Percentiles rank a stretch among this genome's conserved stretches.
These are phyloP conservation scores for Phytophthora meadii DNA, from an alignment of 352 stramenopile species.

Conservation along the genomic window DNA sequence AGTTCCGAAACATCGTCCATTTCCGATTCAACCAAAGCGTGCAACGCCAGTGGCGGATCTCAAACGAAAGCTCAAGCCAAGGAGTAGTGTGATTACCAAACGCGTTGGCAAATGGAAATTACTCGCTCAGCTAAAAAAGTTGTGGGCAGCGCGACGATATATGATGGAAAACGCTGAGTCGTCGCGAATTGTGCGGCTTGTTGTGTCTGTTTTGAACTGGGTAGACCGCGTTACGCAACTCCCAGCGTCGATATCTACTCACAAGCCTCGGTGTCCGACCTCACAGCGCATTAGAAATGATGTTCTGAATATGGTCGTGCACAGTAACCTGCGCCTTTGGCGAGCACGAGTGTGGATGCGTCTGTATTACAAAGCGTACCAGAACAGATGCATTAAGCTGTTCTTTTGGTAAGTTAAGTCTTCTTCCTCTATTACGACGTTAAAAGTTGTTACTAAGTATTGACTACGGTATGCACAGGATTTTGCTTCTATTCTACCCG, in stretches of 20 bases:
- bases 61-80: slow-evolving; percentile 42
- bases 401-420: slow-evolving; percentile 59
- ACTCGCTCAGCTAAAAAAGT: slow-evolving; percentile 34
- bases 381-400: slow-evolving; percentile 83
- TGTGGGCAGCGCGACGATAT: slow-evolving; percentile 18
- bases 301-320: slow-evolving; percentile 66
- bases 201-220: slow-evolving; percentile 28
- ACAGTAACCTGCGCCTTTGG: slow-evolving; percentile 78
- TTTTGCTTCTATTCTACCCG: slow-evolving; percentile 75
- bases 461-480: slow-evolving; percentile 33
- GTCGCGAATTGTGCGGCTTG: slow-evolving; percentile 18
- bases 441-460: background rate
- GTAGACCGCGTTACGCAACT: slow-evolving; percentile 44
- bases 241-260: slow-evolving; percentile 51
- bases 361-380: slow-evolving; percentile 75
- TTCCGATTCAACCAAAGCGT: background rate
- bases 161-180: slow-evolving; percentile 8
- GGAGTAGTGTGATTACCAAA: too few species aligned
- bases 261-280: slow-evolving; percentile 58
- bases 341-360: slow-evolving; percentile 70
- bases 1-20: slow-evolving; percentile 20
- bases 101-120: slow-evolving; percentile 23
- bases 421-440: background rate
- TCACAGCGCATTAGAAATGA: slow-evolving; percentile 57
- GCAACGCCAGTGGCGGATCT: slow-evolving; percentile 53